Evolutionary conservation across 371 early-diverging fungal species (phyloP), one percentile per base, ranked within the genome.

Genomic region (Mucor mucedo): DNA sequence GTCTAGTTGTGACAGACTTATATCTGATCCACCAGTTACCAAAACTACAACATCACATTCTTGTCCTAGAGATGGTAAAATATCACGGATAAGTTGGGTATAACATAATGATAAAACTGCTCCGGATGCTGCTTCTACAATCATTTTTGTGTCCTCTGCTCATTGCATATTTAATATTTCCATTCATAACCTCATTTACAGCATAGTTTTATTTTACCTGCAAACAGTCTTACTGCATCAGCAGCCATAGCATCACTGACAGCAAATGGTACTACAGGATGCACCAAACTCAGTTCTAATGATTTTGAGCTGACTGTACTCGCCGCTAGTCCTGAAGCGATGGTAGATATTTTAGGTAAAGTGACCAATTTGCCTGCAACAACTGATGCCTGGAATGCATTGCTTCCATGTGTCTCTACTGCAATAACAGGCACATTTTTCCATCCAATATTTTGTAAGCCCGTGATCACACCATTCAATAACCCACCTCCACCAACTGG

Each of bases 401-500:
- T 87, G 53, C 88, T 87, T 32, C 90, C 90, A 71, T 87, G 86
- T 0, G 91, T 91, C 58, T 91, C 91, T 5, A 88, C 88, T 1
- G 91, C 89, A 67, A 91, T 84, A 6, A 89, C 78, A 13, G 89
- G 89, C 0, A 88, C 89, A 54, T 79, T 65, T 48, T 79, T 77
- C 91, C 90, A 89, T 5, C 77, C 84, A 14, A 78, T 74, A 38
- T 75, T 82, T 47, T 85, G 84, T 27, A 88, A 66, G 0, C 91
- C 91, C 21, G 77, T 77, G 40, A 89, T 82, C 8, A 89, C 69
- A 3, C 91, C 91, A n/a, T 87, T 86, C 33, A 91, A 64, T 60
- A 89, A 63, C 0, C 89, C 91, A 9, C 91, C 91, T 33, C 91
- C 90, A 6, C 91, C 91, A 2, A 91, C 90, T 5, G 86, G 77